Conservation (phyloP, 2,329 filamentous ascomycete genomes). For the Xylaria sp. region DNA sequence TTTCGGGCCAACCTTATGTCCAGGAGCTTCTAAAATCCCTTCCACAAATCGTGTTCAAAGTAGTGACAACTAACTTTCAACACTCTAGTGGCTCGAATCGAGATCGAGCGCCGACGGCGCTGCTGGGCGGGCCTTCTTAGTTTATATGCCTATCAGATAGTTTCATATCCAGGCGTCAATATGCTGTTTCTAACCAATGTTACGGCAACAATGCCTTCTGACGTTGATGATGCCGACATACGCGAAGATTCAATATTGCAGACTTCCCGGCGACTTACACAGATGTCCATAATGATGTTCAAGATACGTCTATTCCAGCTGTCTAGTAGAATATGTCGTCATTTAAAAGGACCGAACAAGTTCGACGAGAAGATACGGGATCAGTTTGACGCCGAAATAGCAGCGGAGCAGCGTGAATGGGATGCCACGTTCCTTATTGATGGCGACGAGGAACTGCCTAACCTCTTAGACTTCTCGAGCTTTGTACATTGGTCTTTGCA, state of each 20-base stretch:
- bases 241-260: conserved; percentile 18
- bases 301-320: conserved; percentile 32
- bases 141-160: conserved; percentile 33
- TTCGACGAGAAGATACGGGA: conserved; percentile 30
- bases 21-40: neutral
- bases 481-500: conserved; percentile 30
- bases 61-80: neutral
- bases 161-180: conserved; percentile 30
- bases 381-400: conserved; percentile 29
- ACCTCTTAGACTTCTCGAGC: conserved; percentile 25
- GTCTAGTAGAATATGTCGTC: conserved; percentile 30
- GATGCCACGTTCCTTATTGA: conserved; percentile 10
- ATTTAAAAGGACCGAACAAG: conserved; percentile 30
- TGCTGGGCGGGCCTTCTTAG: conserved; percentile 33
- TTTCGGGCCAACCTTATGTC: neutral
- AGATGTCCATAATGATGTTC: conserved; percentile 33
- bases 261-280: conserved; percentile 25
- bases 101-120: conserved; percentile 29
- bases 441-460: conserved; percentile 12
- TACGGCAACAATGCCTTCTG: conserved; percentile 26
- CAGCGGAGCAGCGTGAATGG: conserved; percentile 28
- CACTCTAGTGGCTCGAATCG: conserved; percentile 12
- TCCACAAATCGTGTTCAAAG: neutral
- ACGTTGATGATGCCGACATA: conserved; percentile 32
- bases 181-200: conserved; percentile 30